These are phyloP conservation scores for Exobasidium rhododendri DNA, from an alignment of 1,284 basidiomycete species.

Conservation along the genomic window DNA sequence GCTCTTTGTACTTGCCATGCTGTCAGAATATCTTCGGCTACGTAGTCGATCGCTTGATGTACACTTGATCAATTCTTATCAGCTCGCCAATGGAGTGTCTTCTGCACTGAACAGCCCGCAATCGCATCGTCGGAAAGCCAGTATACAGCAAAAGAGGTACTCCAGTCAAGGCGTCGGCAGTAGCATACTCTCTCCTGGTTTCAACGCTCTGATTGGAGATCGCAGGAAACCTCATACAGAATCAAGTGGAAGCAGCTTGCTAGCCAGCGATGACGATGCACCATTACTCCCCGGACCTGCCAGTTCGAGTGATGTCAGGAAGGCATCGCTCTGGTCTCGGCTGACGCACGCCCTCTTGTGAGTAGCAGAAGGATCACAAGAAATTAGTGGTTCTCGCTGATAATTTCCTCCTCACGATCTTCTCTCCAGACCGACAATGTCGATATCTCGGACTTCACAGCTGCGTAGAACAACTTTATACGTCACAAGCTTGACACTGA, in stretches of 20 bases:
- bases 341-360: neutral
- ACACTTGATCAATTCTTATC: conserved; percentile 1
- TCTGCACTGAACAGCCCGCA: neutral
- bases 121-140: neutral
- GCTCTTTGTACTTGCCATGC: neutral
- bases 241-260: neutral
- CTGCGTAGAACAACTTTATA: conserved; percentile 7
- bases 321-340: neutral
- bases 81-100: neutral
- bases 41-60: neutral
- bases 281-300: neutral
- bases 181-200: neutral
- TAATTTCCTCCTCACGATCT: no score
- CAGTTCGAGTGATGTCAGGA: neutral
- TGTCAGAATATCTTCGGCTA: conserved; percentile 4
- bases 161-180: neutral
- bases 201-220: neutral
- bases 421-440: conserved; percentile 2
- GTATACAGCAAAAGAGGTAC: neutral
- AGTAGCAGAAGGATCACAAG: no score
- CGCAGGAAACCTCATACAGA: neutral
- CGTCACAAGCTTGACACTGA: conserved; percentile 10
- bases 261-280: conserved; percentile 6
- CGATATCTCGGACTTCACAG: conserved; percentile 4
- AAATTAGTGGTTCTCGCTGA: no score